phyloP scores from a whole-genome alignment of 2,329 filamentous ascomycete genomes.

The Claviceps humidiphila region DNA sequence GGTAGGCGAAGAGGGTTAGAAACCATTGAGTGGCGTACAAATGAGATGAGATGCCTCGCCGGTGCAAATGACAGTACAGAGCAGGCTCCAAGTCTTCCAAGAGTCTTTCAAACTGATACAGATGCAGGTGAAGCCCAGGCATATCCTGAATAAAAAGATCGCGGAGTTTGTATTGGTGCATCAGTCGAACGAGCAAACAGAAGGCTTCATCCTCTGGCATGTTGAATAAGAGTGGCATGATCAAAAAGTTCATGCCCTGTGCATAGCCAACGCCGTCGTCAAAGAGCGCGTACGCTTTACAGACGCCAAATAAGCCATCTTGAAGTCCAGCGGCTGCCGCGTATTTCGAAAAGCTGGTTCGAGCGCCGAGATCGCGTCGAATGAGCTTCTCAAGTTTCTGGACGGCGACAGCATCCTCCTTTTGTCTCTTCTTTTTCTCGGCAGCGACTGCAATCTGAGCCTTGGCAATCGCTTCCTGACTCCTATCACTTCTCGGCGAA shows the following conservation, averaged over 20 bases:
- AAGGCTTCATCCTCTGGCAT: slow-evolving; percentile 98
- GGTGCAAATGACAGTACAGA: slow-evolving; percentile 83
- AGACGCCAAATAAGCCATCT: slow-evolving; percentile 86
- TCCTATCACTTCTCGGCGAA: slow-evolving; percentile 47
- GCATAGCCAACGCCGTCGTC: slow-evolving; percentile 93
- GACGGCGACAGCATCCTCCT: slow-evolving; percentile 61
- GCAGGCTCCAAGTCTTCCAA: slow-evolving; percentile 90
- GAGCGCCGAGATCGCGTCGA: slow-evolving; percentile 74
- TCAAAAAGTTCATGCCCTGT: slow-evolving; percentile 97
- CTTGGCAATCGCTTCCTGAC: slow-evolving; percentile 50
- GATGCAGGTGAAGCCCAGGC: slow-evolving; percentile 83
- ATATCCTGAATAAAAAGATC: slow-evolving; percentile 93
- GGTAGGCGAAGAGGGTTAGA: slow-evolving; percentile 93
- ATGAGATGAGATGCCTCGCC: slow-evolving; percentile 76
- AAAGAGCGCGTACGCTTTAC: slow-evolving; percentile 93
- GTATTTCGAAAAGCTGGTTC: slow-evolving; percentile 95
- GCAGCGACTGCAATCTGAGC: slow-evolving; percentile 48
- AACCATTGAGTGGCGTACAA: slow-evolving; percentile 99
- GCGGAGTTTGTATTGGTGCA: slow-evolving; percentile 91
- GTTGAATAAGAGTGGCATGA: slow-evolving; percentile 93
- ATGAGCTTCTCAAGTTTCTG: slow-evolving; percentile 85
- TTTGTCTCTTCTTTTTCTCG: slow-evolving; percentile 64
- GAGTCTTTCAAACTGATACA: slow-evolving; percentile 90
- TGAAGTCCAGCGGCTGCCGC: slow-evolving; percentile 82
- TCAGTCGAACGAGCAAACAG: slow-evolving; percentile 78